Percentiles rank a stretch among this genome's conserved stretches.
phyloP scores from a whole-genome alignment of 768 basidiomycete species.

The Crucibulum laeve region DNA sequence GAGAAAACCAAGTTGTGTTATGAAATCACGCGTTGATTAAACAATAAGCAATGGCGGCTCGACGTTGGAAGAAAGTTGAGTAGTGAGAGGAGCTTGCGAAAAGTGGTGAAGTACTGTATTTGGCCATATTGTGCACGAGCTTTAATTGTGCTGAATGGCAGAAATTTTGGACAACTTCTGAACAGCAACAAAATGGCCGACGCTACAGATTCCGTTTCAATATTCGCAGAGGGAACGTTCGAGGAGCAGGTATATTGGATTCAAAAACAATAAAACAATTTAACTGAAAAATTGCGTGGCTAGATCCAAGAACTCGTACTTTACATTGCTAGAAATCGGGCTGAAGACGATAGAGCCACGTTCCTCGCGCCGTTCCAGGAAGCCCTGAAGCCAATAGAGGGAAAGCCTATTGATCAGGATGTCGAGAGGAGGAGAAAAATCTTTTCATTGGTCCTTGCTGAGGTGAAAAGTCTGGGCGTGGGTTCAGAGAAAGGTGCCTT shows the following conservation, averaged over 20 bases:
- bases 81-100: conserved; percentile 1
- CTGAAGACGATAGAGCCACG: conserved; percentile 64
- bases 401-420: conserved; percentile 52
- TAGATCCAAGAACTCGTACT: conserved; percentile 77
- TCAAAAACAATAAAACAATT: background rate
- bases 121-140: conserved; percentile 32
- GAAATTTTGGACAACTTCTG: conserved; percentile 25
- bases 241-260: conserved; percentile 66
- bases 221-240: conserved; percentile 86
- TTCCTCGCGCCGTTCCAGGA: conserved; percentile 68
- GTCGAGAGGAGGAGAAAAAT: conserved; percentile 46
- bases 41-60: too few relatives aligned
- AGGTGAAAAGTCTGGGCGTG: conserved; percentile 69
- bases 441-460: conserved; percentile 53
- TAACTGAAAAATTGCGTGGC: conserved; percentile 12
- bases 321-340: conserved; percentile 61
- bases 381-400: conserved; percentile 45
- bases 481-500: conserved; percentile 71
- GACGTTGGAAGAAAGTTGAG: too few relatives aligned
- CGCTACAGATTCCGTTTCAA: conserved; percentile 68
- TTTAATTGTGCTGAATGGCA: conserved; percentile 11
- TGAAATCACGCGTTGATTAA: too few relatives aligned
- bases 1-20: background rate
- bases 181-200: conserved; percentile 47
- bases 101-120: conserved; percentile 13